Conservation (phyloP, 345 rosid species). For the Ceriops zippeliana region DNA sequence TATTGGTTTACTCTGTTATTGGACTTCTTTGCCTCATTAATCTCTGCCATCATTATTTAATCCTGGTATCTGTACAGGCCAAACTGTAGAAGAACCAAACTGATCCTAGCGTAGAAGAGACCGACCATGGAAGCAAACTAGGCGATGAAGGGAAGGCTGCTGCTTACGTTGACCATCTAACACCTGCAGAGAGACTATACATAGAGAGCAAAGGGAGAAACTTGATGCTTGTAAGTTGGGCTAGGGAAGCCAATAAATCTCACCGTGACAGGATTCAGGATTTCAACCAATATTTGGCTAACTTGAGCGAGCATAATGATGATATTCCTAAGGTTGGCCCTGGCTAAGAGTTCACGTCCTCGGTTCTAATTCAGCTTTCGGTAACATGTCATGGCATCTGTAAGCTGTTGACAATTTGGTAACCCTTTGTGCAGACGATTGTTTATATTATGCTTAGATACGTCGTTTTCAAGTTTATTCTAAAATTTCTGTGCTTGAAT, state of each 20-base stretch:
- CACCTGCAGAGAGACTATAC: slow-evolving; percentile 60
- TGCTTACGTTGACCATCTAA: slow-evolving; percentile 44
- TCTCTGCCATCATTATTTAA: background rate
- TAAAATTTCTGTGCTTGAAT: too few species aligned
- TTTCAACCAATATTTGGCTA: slow-evolving; percentile 77
- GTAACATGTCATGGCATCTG: background rate
- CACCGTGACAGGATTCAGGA: slow-evolving; percentile 81
- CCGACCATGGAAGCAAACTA: slow-evolving; percentile 25
- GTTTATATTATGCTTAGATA: background rate
- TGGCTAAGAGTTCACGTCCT: slow-evolving; percentile 33
- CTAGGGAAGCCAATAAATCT: slow-evolving; percentile 66
- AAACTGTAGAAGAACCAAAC: slow-evolving; percentile 14
- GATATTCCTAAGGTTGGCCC: slow-evolving; percentile 89
- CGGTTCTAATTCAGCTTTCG: background rate
- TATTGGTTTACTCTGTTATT: too few species aligned
- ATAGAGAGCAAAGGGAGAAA: slow-evolving; percentile 57
- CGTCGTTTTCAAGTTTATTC: too few species aligned
- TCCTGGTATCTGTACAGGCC: slow-evolving; percentile 26
- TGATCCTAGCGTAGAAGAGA: slow-evolving; percentile 27
- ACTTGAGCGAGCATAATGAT: slow-evolving; percentile 81
- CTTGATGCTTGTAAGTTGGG: slow-evolving; percentile 52
- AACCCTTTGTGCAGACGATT: background rate
- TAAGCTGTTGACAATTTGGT: background rate
- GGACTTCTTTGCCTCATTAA: too few species aligned
- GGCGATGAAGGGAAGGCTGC: slow-evolving; percentile 37